Conservation (phyloP, 129 eudicot genomes). For the Rutidosis leptorrhynchoides region DNA sequence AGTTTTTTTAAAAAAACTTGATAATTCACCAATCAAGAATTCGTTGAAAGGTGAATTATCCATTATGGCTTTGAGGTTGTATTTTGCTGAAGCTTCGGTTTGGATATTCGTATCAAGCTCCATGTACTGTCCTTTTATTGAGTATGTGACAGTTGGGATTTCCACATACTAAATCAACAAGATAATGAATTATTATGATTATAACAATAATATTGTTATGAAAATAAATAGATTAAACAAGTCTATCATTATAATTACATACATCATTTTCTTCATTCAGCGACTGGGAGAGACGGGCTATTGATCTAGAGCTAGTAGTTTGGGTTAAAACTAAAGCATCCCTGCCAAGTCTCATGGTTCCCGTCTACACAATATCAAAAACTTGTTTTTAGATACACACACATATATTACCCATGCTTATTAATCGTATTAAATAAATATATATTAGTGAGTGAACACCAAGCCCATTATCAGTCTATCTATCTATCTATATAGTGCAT, state of each 20-base stretch:
- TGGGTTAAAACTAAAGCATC: slow-evolving; percentile 84
- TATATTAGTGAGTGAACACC: neutral
- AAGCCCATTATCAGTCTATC: no score
- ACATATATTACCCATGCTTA: no score
- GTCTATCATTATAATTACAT: neutral
- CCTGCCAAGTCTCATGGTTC: slow-evolving; percentile 75
- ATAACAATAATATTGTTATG: no score
- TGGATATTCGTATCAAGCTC: slow-evolving; percentile 49
- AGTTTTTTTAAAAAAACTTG: slow-evolving; percentile 39
- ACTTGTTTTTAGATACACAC: no score
- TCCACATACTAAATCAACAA: slow-evolving; percentile 47
- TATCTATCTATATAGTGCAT: no score
- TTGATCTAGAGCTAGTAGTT: slow-evolving; percentile 57
- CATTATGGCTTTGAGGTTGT: slow-evolving; percentile 49
- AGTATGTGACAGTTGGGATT: slow-evolving; percentile 60
- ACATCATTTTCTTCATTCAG: slow-evolving; percentile 25
- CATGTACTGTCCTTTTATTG: slow-evolving; percentile 51
- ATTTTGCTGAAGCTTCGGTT: slow-evolving; percentile 36
- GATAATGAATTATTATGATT: no score
- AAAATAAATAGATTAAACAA: no score
- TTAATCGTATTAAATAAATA: no score
- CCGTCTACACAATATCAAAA: slow-evolving; percentile 54
- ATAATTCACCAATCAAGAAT: slow-evolving; percentile 67
- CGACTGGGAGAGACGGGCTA: slow-evolving; percentile 57
- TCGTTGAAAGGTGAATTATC: slow-evolving; percentile 65